These are phyloP conservation scores for Populus davidiana DNA, from an alignment of 345 rosid species.

Conservation along the genomic window DNA sequence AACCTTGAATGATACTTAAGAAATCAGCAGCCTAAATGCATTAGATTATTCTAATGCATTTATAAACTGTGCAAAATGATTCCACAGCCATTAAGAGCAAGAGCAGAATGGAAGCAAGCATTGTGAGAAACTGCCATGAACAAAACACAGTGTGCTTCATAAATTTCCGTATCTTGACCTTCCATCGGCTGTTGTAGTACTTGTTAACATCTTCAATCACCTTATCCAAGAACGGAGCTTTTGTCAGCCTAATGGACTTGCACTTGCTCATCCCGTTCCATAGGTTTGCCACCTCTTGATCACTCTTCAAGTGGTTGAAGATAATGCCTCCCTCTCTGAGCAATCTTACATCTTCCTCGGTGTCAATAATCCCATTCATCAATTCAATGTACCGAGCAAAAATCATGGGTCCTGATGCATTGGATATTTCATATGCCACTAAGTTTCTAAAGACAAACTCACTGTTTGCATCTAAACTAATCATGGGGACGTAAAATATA, in stretches of 20 bases:
- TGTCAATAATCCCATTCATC: slow-evolving; percentile 74
- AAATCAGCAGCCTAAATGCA: too few relatives aligned
- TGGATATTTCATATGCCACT: slow-evolving; percentile 70
- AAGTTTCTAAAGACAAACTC: slow-evolving; percentile 61
- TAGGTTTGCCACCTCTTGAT: slow-evolving; percentile 58
- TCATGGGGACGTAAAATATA: slow-evolving; percentile 46
- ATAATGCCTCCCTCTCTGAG: slow-evolving; percentile 67
- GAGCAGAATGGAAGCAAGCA: slow-evolving; percentile 45
- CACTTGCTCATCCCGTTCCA: slow-evolving; percentile 76
- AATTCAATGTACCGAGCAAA: slow-evolving; percentile 70
- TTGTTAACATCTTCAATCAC: slow-evolving; percentile 71
- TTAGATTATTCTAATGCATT: slow-evolving; percentile 8
- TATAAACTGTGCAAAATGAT: slow-evolving; percentile 42
- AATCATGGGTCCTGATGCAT: slow-evolving; percentile 53
- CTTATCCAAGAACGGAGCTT: slow-evolving; percentile 55
- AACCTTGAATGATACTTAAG: too few relatives aligned
- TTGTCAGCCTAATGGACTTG: slow-evolving; percentile 58
- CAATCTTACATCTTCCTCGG: slow-evolving; percentile 55
- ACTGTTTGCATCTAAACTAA: slow-evolving; percentile 55
- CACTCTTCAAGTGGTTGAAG: slow-evolving; percentile 58
- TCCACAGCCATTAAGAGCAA: slow-evolving; percentile 19
- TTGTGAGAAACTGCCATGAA: slow-evolving; percentile 62
- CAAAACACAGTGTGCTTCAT: slow-evolving; percentile 44
- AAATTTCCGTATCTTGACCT: slow-evolving; percentile 42
- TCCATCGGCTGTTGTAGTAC: slow-evolving; percentile 53